Conservation (phyloP, 192 early-diverging fungal genomes). For the Backusella westeae region DNA sequence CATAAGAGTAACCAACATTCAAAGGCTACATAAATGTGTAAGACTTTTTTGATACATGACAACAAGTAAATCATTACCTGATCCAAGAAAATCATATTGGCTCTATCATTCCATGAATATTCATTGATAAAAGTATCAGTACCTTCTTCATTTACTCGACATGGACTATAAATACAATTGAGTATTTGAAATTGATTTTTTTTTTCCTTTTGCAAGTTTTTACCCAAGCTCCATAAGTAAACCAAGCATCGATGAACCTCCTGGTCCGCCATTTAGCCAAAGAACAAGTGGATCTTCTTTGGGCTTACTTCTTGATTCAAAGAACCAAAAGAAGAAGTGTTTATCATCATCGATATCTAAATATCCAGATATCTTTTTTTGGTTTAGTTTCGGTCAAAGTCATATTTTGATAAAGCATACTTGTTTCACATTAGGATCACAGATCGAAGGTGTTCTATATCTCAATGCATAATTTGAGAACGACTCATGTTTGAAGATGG, state of each 20-base stretch:
- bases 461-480: slow-evolving; percentile 75
- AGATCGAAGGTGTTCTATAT: slow-evolving; percentile 67
- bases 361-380: slow-evolving; percentile 69
- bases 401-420: not conserved
- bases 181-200: not conserved
- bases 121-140: slow-evolving; percentile 62
- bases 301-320: slow-evolving; percentile 83
- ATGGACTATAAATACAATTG: slow-evolving; percentile 50
- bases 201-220: not conserved
- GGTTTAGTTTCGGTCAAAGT: too few relatives aligned
- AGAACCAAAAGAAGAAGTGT: slow-evolving; percentile 98
- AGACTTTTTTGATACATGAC: not conserved
- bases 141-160: slow-evolving; percentile 78
- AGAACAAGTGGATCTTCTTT: slow-evolving; percentile 71
- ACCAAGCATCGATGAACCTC: slow-evolving; percentile 48
- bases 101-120: slow-evolving; percentile 87
- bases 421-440: slow-evolving; percentile 7
- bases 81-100: slow-evolving; percentile 82
- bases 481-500: slow-evolving; percentile 50
- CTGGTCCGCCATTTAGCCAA: slow-evolving; percentile 88
- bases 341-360: slow-evolving; percentile 63
- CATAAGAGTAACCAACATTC: slow-evolving; percentile 91
- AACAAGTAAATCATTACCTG: slow-evolving; percentile 41
- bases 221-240: slow-evolving; percentile 5
- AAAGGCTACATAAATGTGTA: slow-evolving; percentile 51